Evolutionary conservation across 2,329 filamentous ascomycete species (phyloP).

Genomic region (Coleophoma eucalyptorum): DNA sequence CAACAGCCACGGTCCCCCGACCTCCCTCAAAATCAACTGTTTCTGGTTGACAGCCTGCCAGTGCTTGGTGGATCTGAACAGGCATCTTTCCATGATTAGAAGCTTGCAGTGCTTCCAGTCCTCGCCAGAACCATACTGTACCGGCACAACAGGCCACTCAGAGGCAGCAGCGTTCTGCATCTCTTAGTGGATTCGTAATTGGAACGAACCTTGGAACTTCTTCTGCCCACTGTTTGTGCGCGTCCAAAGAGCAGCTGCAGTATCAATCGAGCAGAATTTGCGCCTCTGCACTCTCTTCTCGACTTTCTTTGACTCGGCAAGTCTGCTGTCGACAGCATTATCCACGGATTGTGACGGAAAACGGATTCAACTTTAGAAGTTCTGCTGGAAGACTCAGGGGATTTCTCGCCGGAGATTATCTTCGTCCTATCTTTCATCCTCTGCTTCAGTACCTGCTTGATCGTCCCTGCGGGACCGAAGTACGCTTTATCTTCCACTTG

Average conservation of each 20-base stretch:
- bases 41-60: not conserved
- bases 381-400: not conserved
- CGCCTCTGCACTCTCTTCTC: not conserved
- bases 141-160: not conserved
- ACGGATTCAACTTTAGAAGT: not conserved
- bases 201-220: not conserved
- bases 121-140: too few relatives aligned
- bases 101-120: too few relatives aligned
- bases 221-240: not conserved
- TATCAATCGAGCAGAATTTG: not conserved
- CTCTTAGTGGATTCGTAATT: not conserved
- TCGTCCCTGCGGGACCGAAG: not conserved
- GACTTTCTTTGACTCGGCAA: not conserved
- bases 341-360: too few relatives aligned
- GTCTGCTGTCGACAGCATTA: not conserved
- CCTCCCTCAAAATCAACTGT: not conserved
- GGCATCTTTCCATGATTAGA: too few relatives aligned
- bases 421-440: not conserved
- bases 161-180: not conserved
- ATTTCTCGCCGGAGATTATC: not conserved
- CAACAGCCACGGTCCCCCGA: not conserved
- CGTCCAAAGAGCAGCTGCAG: not conserved
- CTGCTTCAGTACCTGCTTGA: not conserved
- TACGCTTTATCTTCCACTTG: not conserved
- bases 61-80: not conserved